Evolutionary conservation across 106 monocot genomes (phyloP), one percentile per base, ranked within the genome.

Genomic region (Allium fistulosum): DNA sequence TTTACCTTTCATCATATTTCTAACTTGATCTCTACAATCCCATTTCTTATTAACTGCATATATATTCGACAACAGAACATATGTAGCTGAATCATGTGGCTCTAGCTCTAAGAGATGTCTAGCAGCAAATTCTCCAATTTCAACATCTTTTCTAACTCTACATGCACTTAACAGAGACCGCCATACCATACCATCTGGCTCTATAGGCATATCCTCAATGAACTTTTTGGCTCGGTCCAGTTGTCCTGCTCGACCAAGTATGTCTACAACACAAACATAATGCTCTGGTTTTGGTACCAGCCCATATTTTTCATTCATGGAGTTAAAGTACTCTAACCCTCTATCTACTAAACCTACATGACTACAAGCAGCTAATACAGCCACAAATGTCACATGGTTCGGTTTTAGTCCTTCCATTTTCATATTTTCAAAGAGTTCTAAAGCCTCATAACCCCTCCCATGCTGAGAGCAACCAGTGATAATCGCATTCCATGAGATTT

Each of bases 401-500:
- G 94, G 90, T 63, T 79, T 80, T 7, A 82, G 10, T 4, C 71
- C 76, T 47, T 84, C 72, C 61, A 66, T 49, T 48, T 84, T 90
- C 90, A 94, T 94, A 50, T 72, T 37, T 75, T 87, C 76, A 72
- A 94, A 94, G 15, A 90, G 75, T 51, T 79, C 57, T 15, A 94
- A 71, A 56, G 84, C 94, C 50, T 82, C 76, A 45, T 53, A 18
- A 1, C 90, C 90, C 66, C 11, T 16, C 4, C 94, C 94, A 57
- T 94, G 94, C 60, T 87, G 94, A 11, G 94, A 94, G 71, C 70
- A 90, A 0, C 84, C 84, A 13, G 90, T 84, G 37, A 94, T 94
- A 61, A 94, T 94, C 27, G 94, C 80, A 76, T 94, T 94, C 84
- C 86, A 94, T 46, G 94, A 80, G 14, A 94, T 76, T 52, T 84